Conservation (phyloP, 345 rosid genomes). For the Eucalyptus erythrocorys region DNA sequence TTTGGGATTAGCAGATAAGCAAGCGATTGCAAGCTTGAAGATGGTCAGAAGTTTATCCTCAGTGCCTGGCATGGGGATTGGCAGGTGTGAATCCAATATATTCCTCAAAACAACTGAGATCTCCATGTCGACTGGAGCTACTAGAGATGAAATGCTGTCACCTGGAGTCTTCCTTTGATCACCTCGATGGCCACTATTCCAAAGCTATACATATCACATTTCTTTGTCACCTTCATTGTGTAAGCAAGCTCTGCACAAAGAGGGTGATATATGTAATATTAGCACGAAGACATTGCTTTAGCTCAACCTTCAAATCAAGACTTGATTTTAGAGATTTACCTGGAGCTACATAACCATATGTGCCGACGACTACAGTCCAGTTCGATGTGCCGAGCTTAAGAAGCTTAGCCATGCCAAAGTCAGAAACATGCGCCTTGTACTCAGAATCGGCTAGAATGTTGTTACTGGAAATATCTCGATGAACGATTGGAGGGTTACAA, state of each 20-base stretch:
- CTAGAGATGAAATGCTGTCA: not conserved
- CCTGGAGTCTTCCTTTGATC: not conserved
- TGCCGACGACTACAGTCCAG: not conserved
- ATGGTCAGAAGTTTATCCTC: not conserved
- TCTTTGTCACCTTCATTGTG: not conserved
- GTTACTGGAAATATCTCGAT: conserved; percentile 11
- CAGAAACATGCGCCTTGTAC: conserved; percentile 2
- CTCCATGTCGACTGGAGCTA: not conserved
- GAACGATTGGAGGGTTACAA: conserved; percentile 1
- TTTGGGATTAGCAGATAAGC: conserved; percentile 12
- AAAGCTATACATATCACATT: conserved; percentile 7
- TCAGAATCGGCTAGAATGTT: conserved; percentile 10
- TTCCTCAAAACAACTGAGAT: not conserved
- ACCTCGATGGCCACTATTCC: conserved; percentile 6
- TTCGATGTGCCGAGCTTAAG: conserved; percentile 3
- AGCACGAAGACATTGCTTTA: not conserved
- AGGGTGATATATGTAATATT: not conserved
- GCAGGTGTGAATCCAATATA: conserved; percentile 5
- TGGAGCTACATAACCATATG: conserved; percentile 9
- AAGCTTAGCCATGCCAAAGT: conserved; percentile 8
- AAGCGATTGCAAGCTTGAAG: conserved; percentile 3
- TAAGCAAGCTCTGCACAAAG: conserved; percentile 5
- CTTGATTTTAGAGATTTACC: not conserved
- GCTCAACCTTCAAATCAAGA: not conserved
- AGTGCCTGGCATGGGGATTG: conserved; percentile 1